These are phyloP conservation scores for Mollisia scopiformis DNA, from an alignment of 2,329 filamentous ascomycete species.

Conservation along the genomic window DNA sequence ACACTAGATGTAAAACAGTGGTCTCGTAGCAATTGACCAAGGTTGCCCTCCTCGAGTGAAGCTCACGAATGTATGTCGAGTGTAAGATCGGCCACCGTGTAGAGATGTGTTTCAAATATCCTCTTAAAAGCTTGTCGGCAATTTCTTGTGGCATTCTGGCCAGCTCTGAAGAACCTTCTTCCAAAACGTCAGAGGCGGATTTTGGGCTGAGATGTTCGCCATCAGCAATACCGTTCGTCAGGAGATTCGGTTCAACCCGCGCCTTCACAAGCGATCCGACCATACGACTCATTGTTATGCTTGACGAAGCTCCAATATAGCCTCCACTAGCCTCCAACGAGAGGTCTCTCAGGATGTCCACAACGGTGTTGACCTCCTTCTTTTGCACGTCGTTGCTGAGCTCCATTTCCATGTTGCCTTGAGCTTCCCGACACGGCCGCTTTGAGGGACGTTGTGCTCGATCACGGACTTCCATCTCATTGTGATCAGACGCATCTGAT, in stretches of 20 bases:
- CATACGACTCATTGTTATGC: conserved; percentile 27
- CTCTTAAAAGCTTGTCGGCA: conserved; percentile 29
- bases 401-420: background rate
- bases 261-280: conserved; percentile 28
- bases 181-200: conserved; percentile 3
- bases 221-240: background rate
- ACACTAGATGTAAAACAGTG: conserved; percentile 21
- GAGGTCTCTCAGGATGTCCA: conserved; percentile 29
- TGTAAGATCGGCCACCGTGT: conserved; percentile 33
- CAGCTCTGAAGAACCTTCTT: conserved; percentile 3
- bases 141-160: conserved; percentile 24
- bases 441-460: background rate
- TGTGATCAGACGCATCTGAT: background rate
- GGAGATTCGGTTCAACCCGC: conserved; percentile 14
- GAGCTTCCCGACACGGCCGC: background rate
- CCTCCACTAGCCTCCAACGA: conserved; percentile 29
- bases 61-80: conserved; percentile 24
- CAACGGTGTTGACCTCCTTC: background rate
- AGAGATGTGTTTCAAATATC: conserved; percentile 33
- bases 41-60: conserved; percentile 26
- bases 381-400: background rate
- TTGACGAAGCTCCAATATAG: conserved; percentile 29
- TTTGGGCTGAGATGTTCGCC: conserved; percentile 10
- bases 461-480: background rate
- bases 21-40: conserved; percentile 26